Evolutionary conservation across 345 rosid species (phyloP).

Genomic region (Eucalyptus virginea): DNA sequence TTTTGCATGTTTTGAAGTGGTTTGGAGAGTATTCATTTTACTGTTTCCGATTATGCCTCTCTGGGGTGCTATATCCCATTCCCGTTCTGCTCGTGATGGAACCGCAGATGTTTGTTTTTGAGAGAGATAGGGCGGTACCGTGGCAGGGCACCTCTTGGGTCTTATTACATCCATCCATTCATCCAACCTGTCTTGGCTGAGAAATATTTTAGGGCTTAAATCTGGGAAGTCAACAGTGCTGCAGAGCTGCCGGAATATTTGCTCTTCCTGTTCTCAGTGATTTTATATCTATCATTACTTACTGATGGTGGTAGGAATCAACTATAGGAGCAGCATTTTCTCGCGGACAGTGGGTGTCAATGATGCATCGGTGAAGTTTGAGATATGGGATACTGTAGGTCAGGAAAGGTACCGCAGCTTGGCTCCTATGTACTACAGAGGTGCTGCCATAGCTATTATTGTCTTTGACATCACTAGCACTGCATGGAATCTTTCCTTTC

Average conservation of each 20-base stretch:
- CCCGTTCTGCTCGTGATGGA: not conserved
- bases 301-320: conserved; percentile 25
- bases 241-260: not conserved
- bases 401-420: conserved; percentile 58
- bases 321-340: conserved; percentile 53
- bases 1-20: not conserved
- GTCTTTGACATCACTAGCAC: conserved; percentile 41
- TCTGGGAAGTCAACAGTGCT: not conserved
- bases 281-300: not conserved
- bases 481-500: not conserved
- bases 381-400: conserved; percentile 61
- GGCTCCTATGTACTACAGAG: conserved; percentile 64
- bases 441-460: conserved; percentile 49
- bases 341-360: conserved; percentile 49
- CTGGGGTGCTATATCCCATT: not conserved
- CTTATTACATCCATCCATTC: not conserved
- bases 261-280: not conserved
- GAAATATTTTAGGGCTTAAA: not conserved
- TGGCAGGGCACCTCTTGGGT: not conserved
- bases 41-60: not conserved
- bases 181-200: not conserved
- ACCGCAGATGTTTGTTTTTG: not conserved
- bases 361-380: conserved; percentile 47
- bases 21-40: not conserved
- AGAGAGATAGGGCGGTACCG: not conserved